Percentiles rank a stretch among this genome's conserved stretches.
Conservation (phyloP, 805 yeast species). For the Pichia cephalocereana region DNA sequence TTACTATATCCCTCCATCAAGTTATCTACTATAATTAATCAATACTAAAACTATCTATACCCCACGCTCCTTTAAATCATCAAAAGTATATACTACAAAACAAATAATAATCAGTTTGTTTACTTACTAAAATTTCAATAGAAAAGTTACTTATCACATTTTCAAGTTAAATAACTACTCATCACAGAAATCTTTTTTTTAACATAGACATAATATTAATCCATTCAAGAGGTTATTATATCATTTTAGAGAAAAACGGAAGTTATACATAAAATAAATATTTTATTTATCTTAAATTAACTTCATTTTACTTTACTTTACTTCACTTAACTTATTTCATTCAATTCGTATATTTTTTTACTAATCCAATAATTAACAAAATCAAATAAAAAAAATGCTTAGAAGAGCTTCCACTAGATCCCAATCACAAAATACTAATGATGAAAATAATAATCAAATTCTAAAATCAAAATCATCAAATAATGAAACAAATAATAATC, state of each 20-base stretch:
- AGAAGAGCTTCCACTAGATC: conserved; percentile 14
- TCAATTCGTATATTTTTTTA: not conserved
- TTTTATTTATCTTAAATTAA: too few relatives aligned
- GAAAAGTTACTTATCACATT: not conserved
- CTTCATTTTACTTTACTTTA: too few relatives aligned
- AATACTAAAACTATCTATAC: too few relatives aligned
- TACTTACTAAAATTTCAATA: not conserved
- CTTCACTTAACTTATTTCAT: not conserved
- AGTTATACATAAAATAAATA: too few relatives aligned
- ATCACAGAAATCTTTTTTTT: not conserved
- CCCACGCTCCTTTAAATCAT: not conserved
- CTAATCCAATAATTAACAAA: not conserved
- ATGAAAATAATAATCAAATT: conserved; percentile 16
- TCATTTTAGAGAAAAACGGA: too few relatives aligned
- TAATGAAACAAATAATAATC: not conserved
- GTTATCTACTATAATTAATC: too few relatives aligned
- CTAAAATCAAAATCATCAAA: not conserved
- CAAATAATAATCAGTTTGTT: not conserved
- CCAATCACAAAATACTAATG: conserved; percentile 13
- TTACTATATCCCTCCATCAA: too few relatives aligned
- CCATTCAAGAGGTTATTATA: too few relatives aligned
- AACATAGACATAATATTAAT: too few relatives aligned
- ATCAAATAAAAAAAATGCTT: conserved; percentile 6
- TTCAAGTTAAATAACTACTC: not conserved
- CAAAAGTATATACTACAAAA: not conserved